A percentile compares a stretch with the other conserved stretches of the same genome.
phyloP scores from a whole-genome alignment of 139 green algal species.

The Parachlorella kessleri region DNA sequence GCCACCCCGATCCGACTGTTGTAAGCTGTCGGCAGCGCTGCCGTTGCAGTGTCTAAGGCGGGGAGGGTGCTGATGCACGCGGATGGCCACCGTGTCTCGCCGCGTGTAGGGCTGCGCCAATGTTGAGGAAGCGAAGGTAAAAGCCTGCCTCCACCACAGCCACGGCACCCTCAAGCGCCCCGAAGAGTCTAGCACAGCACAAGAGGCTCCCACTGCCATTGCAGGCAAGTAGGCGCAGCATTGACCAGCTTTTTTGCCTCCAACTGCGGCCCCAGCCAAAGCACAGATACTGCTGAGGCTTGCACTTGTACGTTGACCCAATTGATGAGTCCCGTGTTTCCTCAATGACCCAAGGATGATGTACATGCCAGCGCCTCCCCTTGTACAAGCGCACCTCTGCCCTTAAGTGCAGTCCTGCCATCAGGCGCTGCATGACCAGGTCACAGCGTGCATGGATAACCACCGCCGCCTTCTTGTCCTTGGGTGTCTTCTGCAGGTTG shows the following conservation, averaged over 20 bases:
- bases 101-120: constrained; percentile 8
- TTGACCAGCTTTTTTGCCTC: too few species aligned
- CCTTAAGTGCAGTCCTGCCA: constrained; percentile 23
- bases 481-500: constrained; percentile 82
- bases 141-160: too few species aligned
- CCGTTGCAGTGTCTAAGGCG: not conserved
- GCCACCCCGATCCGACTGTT: not conserved
- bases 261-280: too few species aligned
- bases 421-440: constrained; percentile 26
- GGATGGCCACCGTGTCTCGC: not conserved
- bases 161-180: too few species aligned
- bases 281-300: too few species aligned
- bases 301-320: too few species aligned
- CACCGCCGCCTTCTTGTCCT: constrained; percentile 54
- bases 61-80: not conserved
- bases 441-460: constrained; percentile 46
- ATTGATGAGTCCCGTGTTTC: constrained; percentile 13
- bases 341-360: not conserved
- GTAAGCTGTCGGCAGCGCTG: not conserved
- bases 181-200: too few species aligned
- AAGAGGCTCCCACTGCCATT: too few species aligned
- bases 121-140: too few species aligned
- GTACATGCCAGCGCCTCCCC: not conserved
- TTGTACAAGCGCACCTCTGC: not conserved
- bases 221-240: too few species aligned